phyloP scores from a whole-genome alignment of 192 early-diverging fungal genomes.

The Mortierella claussenii region DNA sequence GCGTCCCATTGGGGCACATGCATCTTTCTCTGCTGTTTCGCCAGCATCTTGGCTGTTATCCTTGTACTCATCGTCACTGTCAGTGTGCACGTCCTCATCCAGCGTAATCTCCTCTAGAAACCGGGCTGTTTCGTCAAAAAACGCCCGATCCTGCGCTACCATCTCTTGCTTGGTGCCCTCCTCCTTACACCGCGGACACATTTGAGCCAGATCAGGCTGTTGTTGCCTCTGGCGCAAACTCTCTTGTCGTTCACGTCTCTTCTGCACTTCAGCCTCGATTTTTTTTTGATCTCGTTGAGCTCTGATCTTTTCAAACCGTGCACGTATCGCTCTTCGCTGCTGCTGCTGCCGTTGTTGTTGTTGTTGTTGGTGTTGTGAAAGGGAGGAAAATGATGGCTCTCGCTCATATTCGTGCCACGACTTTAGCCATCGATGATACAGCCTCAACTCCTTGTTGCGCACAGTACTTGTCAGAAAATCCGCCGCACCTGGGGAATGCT shows the following conservation, averaged over 20 bases:
- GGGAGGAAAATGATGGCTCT: constrained; percentile 9
- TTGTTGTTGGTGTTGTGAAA: no score
- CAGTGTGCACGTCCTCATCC: background rate
- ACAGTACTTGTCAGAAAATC: constrained; percentile 14
- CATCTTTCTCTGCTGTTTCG: no score
- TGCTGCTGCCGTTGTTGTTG: no score
- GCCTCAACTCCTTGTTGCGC: constrained; percentile 12
- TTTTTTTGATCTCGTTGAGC: background rate
- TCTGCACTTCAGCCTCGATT: background rate
- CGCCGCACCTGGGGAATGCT: background rate
- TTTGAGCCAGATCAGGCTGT: no score
- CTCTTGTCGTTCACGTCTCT: no score
- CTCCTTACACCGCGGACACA: constrained; percentile 5
- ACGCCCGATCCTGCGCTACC: background rate
- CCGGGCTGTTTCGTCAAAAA: constrained; percentile 10
- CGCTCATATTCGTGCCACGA: constrained; percentile 25
- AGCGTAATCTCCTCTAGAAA: constrained; percentile 1
- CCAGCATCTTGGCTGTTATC: no score
- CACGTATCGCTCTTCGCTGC: background rate
- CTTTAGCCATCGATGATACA: constrained; percentile 48
- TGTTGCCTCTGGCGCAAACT: no score
- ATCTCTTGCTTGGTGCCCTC: constrained; percentile 6
- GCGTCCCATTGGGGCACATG: no score
- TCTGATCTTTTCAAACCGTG: constrained; percentile 10
- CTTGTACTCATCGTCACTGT: background rate